Evolutionary conservation across 1,139 yeast species (phyloP).

Genomic region (Candida mesenterica): DNA sequence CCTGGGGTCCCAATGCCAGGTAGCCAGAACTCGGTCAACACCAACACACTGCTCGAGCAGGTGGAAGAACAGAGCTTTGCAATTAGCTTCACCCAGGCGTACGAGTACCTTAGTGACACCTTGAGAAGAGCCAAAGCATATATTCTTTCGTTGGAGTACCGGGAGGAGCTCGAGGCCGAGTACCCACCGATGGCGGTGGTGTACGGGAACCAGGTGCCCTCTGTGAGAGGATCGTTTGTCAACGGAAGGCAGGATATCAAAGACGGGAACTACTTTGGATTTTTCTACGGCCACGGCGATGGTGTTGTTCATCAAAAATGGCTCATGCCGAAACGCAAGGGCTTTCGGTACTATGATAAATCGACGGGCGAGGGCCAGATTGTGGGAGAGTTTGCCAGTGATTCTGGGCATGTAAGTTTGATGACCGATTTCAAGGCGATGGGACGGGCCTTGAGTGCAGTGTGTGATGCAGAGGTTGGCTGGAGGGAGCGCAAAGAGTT

Average conservation of each 20-base stretch:
- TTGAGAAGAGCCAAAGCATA: conserved; percentile 60
- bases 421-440: conserved; percentile 72
- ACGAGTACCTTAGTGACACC: conserved; percentile 61
- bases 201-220: conserved; percentile 79
- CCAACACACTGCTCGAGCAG: conserved; percentile 3
- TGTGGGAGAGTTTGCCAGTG: conserved; percentile 64
- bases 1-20: background rate
- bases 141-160: conserved; percentile 54
- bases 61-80: conserved; percentile 16
- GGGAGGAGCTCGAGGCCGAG: conserved; percentile 38
- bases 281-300: conserved; percentile 87
- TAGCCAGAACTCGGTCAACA: background rate
- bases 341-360: conserved; percentile 47
- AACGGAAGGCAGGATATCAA: conserved; percentile 58
- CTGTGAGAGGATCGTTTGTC: conserved; percentile 77
- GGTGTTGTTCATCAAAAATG: conserved; percentile 86
- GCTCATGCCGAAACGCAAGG: conserved; percentile 73
- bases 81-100: conserved; percentile 58
- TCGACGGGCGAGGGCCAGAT: conserved; percentile 44
- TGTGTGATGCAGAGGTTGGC: conserved; percentile 51
- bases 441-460: conserved; percentile 66
- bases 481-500: conserved; percentile 24
- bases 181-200: conserved; percentile 86
- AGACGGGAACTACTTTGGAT: conserved; percentile 71
- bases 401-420: conserved; percentile 74